Evolutionary conservation across 176 grass and related monocot species (phyloP), one percentile per base, ranked within the genome.

Genomic region (Phyllostachys edulis): DNA sequence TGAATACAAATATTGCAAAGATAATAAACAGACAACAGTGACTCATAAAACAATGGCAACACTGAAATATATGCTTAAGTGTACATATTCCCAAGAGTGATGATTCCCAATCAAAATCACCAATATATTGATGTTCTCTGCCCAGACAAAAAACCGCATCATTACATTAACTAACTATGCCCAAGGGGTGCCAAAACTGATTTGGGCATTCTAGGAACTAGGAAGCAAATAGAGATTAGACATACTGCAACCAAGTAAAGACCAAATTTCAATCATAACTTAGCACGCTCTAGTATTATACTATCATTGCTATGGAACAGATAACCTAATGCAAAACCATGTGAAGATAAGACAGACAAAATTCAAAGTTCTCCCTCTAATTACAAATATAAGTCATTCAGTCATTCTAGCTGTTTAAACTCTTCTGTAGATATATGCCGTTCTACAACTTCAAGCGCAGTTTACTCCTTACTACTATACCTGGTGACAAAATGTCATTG

Each of bases 21-120:
- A 76, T 73, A 71, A 70, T 20, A 82, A 82, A 78, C 15, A 57
- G 39, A 61, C 39, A 45, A 51, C 7, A 34, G 14, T 73, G 10
- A 76, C 7, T 55, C n/a, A 34, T 56, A 57, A 74, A 74, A 68
- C 11, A 40, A 21, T 18, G 14, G 7, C 5, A 4, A 47, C 56
- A 73, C 27, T 47, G 20, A 75, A 84, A 76, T 32, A 9, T 29
- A 29, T 82, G 40, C 34, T 77, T 57, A 32, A 75, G 24, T 42
- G 44, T 56, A 26, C 5, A 36, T 72, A 34, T 44, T 21, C 21
- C 18, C 5, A 54, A 3, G 36, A 6, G 54, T 68, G 15, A 65
- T 73, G 45, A 80, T 64, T 65, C 54, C 20, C 27, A 80, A 42
- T 54, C 46, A 59, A 20, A 80, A 42, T 54, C 46, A 59, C 45